A percentile compares a stretch with the other conserved stretches of the same genome.
phyloP scores from a whole-genome alignment of 2,329 filamentous ascomycete genomes.

The Aspergillus hiratsukae region DNA sequence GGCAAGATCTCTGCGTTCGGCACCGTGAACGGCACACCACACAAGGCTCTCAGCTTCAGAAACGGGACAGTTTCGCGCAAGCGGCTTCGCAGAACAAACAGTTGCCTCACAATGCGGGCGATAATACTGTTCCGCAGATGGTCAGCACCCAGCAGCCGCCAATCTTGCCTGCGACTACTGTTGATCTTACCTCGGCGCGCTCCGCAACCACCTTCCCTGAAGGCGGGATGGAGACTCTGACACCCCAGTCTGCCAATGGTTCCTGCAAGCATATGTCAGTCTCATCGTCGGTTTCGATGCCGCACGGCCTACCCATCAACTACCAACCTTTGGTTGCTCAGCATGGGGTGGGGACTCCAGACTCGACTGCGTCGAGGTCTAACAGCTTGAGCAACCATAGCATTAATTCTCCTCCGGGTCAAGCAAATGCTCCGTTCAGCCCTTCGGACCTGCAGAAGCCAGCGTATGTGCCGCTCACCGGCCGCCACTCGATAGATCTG shows the following conservation, averaged over 20 bases:
- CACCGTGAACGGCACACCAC: constrained; percentile 77
- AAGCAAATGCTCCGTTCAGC: constrained; percentile 24
- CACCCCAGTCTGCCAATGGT: constrained; percentile 8
- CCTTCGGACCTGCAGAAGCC: constrained; percentile 18
- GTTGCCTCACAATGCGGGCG: constrained; percentile 13
- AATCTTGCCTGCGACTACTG: constrained; percentile 7
- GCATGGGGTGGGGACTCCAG: constrained; percentile 15
- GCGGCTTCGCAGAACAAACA: constrained; percentile 17
- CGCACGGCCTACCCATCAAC: constrained; percentile 14
- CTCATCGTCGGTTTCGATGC: constrained; percentile 26
- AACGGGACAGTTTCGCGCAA: constrained; percentile 44
- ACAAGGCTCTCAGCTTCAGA: constrained; percentile 48
- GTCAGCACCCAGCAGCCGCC: constrained; percentile 1
- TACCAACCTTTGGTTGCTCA: constrained; percentile 27
- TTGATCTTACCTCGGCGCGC: constrained; percentile 4
- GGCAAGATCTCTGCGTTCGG: constrained; percentile 84
- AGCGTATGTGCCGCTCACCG: constrained; percentile 14
- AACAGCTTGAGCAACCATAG: constrained; percentile 25
- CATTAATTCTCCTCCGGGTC: constrained; percentile 24
- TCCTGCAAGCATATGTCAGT: constrained; percentile 19
- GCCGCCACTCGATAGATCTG: constrained; percentile 9
- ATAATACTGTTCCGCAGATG: constrained; percentile 17
- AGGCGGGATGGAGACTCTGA: constrained; percentile 7
- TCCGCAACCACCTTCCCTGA: constrained; percentile 1
- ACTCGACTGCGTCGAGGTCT: constrained; percentile 23